Conservation (phyloP, 257 asterid genomes). For the Petunia secreta region DNA sequence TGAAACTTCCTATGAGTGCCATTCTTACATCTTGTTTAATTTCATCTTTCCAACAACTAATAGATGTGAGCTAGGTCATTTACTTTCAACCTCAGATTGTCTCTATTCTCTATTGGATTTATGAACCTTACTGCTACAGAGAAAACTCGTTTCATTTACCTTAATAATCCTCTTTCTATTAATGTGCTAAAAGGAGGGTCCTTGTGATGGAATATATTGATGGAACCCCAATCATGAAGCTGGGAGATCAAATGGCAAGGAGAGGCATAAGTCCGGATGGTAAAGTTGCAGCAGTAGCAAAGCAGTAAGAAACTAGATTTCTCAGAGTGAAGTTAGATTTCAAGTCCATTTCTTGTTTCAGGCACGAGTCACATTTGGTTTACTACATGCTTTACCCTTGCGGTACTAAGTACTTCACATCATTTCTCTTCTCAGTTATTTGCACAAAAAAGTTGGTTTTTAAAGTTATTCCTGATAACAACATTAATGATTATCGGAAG, state of each 20-base stretch:
- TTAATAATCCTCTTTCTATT: conserved; percentile 18
- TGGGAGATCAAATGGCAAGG: conserved; percentile 92
- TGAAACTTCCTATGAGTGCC: background rate
- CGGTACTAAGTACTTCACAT: background rate
- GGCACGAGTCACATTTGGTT: background rate
- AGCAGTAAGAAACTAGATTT: conserved; percentile 81
- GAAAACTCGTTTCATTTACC: background rate
- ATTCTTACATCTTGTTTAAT: background rate
- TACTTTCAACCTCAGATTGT: background rate
- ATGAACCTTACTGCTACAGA: background rate
- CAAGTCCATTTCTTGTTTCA: background rate
- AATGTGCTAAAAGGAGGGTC: conserved; percentile 63
- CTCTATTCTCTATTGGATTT: background rate
- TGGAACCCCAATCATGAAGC: conserved; percentile 90
- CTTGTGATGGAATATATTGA: conserved; percentile 90
- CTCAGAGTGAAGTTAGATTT: conserved; percentile 11
- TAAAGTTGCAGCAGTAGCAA: conserved; percentile 88
- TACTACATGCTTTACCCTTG: background rate
- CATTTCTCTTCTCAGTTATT: background rate
- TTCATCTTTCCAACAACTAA: background rate
- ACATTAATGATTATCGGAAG: background rate
- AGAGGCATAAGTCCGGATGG: conserved; percentile 93
- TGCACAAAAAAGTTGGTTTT: background rate
- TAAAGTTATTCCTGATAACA: background rate
- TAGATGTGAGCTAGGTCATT: background rate